Evolutionary conservation across 352 stramenopile genomes (phyloP), one percentile per base, ranked within the genome.

Genomic region (Pythium sukuiense): DNA sequence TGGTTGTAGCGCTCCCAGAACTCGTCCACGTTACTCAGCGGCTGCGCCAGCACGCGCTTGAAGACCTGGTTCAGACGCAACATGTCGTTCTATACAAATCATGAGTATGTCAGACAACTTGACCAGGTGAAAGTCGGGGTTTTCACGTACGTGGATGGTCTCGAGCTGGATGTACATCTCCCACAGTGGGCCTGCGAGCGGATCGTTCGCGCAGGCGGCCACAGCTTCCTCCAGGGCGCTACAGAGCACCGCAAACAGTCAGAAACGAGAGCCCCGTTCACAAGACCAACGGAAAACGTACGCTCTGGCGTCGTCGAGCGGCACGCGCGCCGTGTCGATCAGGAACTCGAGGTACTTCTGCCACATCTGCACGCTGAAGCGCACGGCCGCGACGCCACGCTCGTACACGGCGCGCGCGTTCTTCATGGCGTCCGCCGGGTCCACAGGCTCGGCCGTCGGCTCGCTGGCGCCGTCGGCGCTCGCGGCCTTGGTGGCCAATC

Each of bases 1-100:
- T 91, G 82, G 66, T 93, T 93, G 70, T 93, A 93, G 60, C 90
- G 91, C 41, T 93, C 85, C 85, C 85, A 93, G 24, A 93, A 91
- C 52, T 93, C 85, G 18, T 90, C 85, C 37, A 93, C 64, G 66
- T 93, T 93, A 45, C 77, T 85, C 60, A 93, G 59, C 37, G 85
- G 83, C 27, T 89, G 76, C 20, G 80, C 35, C 75, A 93, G 83
- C 32, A 90, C 87, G 48, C 82, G 81, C 74, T 91, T 91, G 55
- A 93, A 93, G 55, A 93, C 80, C 68, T 87, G 70, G 61, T 93
- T 93, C 29, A 93, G 64, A 9, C 85, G 82, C 8, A 85, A 59
- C 85, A 93, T 93, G 56, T 93, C 80, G 65, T 93, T 93, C 85
- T 93, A 61, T n/a, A 65, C 24, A 62, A 20, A 12, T 55, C 53